Evolutionary conservation across 805 yeast species (phyloP).

Genomic region (Teunomyces pallodes): DNA sequence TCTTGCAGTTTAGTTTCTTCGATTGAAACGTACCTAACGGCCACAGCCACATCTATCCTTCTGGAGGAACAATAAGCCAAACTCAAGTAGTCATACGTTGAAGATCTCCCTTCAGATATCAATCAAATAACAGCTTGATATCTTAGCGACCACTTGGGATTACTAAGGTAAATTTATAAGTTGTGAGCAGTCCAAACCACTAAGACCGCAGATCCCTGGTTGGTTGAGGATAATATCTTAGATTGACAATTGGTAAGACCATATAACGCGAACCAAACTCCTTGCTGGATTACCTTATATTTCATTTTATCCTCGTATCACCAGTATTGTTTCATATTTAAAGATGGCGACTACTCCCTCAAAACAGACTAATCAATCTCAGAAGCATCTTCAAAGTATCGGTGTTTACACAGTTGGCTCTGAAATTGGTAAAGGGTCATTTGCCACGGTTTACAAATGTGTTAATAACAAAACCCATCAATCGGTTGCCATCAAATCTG

Average conservation of each 20-base stretch:
- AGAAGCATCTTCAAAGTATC: slow-evolving; percentile 16
- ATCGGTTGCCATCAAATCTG: slow-evolving; percentile 87
- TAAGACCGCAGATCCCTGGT: no score
- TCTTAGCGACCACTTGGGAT: background rate
- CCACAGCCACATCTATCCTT: background rate
- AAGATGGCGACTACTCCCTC: background rate
- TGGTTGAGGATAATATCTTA: no score
- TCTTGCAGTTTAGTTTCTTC: background rate
- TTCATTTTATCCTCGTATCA: no score
- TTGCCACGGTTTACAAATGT: slow-evolving; percentile 94
- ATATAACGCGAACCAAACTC: no score
- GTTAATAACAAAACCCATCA: slow-evolving; percentile 48
- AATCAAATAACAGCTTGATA: background rate
- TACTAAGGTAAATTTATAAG: background rate
- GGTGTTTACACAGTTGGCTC: slow-evolving; percentile 62
- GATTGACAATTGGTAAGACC: no score
- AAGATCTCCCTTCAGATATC: background rate
- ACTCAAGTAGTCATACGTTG: background rate
- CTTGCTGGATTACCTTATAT: no score
- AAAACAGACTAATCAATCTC: background rate
- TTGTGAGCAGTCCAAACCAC: background rate
- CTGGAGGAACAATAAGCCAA: background rate
- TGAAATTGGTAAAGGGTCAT: slow-evolving; percentile 93
- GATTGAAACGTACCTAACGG: background rate
- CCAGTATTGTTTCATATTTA: background rate